Base-by-base conservation (phyloP, 139 green algal species). In the Ettlia oleoabundans region DNA sequence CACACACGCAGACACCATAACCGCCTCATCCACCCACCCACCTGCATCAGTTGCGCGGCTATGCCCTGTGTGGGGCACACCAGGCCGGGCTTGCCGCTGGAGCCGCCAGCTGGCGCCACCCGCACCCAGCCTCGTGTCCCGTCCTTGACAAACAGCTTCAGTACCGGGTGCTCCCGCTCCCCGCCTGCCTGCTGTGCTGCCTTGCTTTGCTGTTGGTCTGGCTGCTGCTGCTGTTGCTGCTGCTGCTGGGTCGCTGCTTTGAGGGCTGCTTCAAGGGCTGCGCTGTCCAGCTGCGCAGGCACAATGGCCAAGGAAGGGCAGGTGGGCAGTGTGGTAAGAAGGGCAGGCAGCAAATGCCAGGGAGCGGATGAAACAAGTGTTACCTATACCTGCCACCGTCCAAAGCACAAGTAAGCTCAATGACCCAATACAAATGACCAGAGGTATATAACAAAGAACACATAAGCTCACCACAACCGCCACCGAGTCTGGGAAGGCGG, bases 381-480 rank as follows among this genome's bases (percentile, higher is more conserved):
- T n/a, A n/a, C n/a, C n/a, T n/a, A n/a, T n/a, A n/a, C n/a, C n/a
- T n/a, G n/a, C n/a, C n/a, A n/a, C n/a, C n/a, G n/a, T n/a, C n/a
- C n/a, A n/a, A n/a, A n/a, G n/a, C n/a, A n/a, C n/a, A n/a, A n/a
- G n/a, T n/a, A n/a, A n/a, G n/a, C n/a, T n/a, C n/a, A n/a, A n/a
- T n/a, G n/a, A n/a, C n/a, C n/a, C n/a, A n/a, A n/a, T n/a, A n/a
- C n/a, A n/a, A n/a, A n/a, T n/a, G n/a, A n/a, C n/a, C n/a, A n/a
- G n/a, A n/a, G n/a, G n/a, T n/a, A n/a, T n/a, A n/a, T n/a, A n/a
- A n/a, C n/a, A n/a, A n/a, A n/a, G n/a, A n/a, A n/a, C n/a, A n/a
- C n/a, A n/a, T n/a, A 1, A 30, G 64, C 80, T 63, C 55, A 86
- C 80, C 72, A 86, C 64, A 15, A 88, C 63, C 28, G 79, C 84